Percentiles rank a stretch among this genome's conserved stretches.
Conservation (phyloP, 2,329 filamentous ascomycete genomes). For the Ophiocordyceps australis region DNA sequence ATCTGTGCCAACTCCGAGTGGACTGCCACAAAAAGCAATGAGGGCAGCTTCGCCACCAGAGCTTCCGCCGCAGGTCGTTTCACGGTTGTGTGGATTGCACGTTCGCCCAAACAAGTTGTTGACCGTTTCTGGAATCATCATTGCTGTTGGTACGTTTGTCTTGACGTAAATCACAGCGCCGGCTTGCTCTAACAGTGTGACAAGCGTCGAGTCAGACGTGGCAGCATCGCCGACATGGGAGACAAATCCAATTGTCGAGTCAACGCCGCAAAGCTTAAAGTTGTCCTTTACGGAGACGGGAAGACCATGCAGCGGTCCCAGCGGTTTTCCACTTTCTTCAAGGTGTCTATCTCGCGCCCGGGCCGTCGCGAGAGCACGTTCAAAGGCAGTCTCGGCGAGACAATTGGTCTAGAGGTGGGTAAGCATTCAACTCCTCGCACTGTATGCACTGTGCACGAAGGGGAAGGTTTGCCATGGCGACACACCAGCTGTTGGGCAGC, state of each 20-base stretch:
- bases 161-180: conserved; percentile 39
- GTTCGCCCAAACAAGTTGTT: conserved; percentile 49
- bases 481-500: conserved; percentile 36
- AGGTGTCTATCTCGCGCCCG: conserved; percentile 29
- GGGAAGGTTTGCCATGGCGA: conserved; percentile 17
- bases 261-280: conserved; percentile 42
- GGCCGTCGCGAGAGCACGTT: conserved; percentile 29
- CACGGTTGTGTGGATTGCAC: conserved; percentile 40
- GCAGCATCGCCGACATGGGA: conserved; percentile 41
- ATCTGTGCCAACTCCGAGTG: conserved; percentile 45
- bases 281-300: conserved; percentile 54
- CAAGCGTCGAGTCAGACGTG: conserved; percentile 18
- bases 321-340: conserved; percentile 21
- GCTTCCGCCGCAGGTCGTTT: conserved; percentile 42
- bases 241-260: conserved; percentile 45
- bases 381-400: conserved; percentile 34
- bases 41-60: conserved; percentile 51
- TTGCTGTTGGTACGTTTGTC: conserved; percentile 40
- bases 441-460: too few relatives aligned
- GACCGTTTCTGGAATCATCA: conserved; percentile 51
- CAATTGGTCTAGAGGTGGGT: conserved; percentile 30
- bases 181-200: conserved; percentile 20
- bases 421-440: too few relatives aligned
- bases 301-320: conserved; percentile 47
- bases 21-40: conserved; percentile 36